Evolutionary conservation across 1,284 basidiomycete genomes (phyloP), one percentile per base, ranked within the genome.

Genomic region (Malassezia arunalokei): DNA sequence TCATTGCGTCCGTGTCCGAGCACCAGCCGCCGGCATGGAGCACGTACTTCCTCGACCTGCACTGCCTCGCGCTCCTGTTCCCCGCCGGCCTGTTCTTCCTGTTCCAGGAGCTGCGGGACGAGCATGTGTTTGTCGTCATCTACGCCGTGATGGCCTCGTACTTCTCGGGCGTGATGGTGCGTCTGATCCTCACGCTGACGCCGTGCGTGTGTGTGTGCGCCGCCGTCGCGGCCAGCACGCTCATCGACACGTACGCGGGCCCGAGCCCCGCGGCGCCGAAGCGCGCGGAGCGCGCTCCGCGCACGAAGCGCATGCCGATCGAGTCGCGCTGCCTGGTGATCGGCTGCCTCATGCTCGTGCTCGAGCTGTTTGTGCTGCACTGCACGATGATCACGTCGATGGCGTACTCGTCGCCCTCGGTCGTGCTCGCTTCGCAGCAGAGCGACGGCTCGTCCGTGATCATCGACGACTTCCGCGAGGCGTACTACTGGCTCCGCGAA

Each of bases 1-100:
- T 98, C 77, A 96, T 99, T 69, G 94, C 94, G 6, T 96, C 92
- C 17, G 94, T 96, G 17, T 95, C 90, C n/a, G 94, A 98, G 76
- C 94, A 99, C 77, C 94, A 99, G 75, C 94, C 94, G 12, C 98
- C 94, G 8, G 92, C 94, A 37, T 99, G 94, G 94, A 90, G 92
- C 3, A 85, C 92, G 3, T 98, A 98, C 82, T 98, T 95, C 79
- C 96, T 95, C 83, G 92, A 99, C 75, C 82, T 98, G 56, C 86
- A 96, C 69, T 85, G 94, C 80, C 84, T 99, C 73, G 86, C 98
- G 66, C 95, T 90, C 81, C 77, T 94, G 54, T 98, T 99, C 82
- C 94, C 94, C 5, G 92, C 88, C 27, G 94, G 94, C 57, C 87
- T 98, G 43, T 80, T 87, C 68, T 77, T 94, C 60, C 91, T 88